Percentiles rank a stretch among this genome's conserved stretches.
Evolutionary conservation across 371 early-diverging fungal species (phyloP).

Genomic region (Haplosporangium sp.): DNA sequence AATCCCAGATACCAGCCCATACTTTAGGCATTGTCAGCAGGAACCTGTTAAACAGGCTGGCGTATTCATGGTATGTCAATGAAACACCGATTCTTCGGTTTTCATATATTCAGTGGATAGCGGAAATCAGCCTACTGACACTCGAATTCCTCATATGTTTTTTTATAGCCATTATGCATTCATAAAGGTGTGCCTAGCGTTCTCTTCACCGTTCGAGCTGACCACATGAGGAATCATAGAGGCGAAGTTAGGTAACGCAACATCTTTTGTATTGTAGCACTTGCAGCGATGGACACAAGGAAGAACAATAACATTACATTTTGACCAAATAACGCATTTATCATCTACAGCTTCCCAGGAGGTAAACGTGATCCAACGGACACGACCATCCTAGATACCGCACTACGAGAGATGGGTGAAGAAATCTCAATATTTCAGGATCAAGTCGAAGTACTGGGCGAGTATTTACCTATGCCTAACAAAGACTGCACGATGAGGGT

Average conservation of each 20-base stretch:
- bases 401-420: conserved; percentile 88
- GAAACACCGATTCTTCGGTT: not conserved
- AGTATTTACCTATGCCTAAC: conserved; percentile 74
- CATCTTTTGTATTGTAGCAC: no score
- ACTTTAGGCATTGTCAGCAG: conserved; percentile 34
- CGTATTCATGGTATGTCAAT: conserved; percentile 39
- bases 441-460: conserved; percentile 74
- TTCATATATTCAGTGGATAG: not conserved
- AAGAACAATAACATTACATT: not conserved
- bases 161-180: conserved; percentile 69
- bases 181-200: conserved; percentile 74
- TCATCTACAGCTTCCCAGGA: conserved; percentile 70
- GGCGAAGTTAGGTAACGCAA: conserved; percentile 77
- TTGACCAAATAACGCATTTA: not conserved
- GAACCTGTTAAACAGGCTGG: conserved; percentile 45
- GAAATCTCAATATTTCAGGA: conserved; percentile 74
- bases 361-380: conserved; percentile 78
- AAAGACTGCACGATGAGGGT: conserved; percentile 71
- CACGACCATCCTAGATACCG: conserved; percentile 68
- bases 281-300: no score
- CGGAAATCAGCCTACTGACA: not conserved
- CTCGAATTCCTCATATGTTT: not conserved
- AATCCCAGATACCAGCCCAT: conserved; percentile 26
- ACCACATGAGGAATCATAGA: conserved; percentile 75
- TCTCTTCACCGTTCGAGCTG: conserved; percentile 84